Evolutionary conservation across 805 yeast genomes (phyloP).

Genomic region (Candida odintsovae): DNA sequence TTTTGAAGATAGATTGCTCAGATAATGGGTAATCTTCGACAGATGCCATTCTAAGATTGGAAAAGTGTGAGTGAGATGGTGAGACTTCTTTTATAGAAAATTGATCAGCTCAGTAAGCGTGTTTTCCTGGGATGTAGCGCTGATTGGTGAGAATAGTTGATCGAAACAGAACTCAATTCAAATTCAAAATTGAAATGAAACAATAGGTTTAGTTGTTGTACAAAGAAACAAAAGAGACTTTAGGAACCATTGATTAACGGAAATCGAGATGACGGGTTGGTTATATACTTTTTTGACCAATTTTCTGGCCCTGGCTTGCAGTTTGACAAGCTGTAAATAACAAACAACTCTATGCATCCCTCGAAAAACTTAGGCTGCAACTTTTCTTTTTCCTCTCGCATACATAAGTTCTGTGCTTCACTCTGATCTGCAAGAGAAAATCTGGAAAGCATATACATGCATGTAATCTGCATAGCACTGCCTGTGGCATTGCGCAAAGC

Average conservation of each 20-base stretch:
- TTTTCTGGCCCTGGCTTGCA: background rate
- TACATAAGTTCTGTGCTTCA: constrained; percentile 1
- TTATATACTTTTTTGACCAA: background rate
- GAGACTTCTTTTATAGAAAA: background rate
- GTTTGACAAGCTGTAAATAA: background rate
- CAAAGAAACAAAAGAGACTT: background rate
- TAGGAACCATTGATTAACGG: background rate
- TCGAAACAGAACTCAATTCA: background rate
- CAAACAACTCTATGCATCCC: no score
- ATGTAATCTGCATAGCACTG: background rate
- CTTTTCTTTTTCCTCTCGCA: background rate
- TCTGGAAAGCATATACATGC: background rate
- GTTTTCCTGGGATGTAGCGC: background rate
- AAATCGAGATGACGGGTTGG: background rate
- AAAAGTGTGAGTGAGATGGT: background rate
- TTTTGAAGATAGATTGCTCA: constrained; percentile 1
- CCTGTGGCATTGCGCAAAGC: background rate
- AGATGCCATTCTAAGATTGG: constrained; percentile 2
- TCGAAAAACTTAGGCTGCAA: background rate
- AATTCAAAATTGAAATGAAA: background rate
- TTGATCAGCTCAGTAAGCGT: background rate
- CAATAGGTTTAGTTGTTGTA: background rate
- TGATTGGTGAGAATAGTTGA: background rate
- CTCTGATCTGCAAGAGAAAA: constrained; percentile 10
- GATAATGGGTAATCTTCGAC: constrained; percentile 5